These are phyloP conservation scores for Aspergillus intermedius DNA, from an alignment of 2,329 filamentous ascomycete species.

Conservation along the genomic window DNA sequence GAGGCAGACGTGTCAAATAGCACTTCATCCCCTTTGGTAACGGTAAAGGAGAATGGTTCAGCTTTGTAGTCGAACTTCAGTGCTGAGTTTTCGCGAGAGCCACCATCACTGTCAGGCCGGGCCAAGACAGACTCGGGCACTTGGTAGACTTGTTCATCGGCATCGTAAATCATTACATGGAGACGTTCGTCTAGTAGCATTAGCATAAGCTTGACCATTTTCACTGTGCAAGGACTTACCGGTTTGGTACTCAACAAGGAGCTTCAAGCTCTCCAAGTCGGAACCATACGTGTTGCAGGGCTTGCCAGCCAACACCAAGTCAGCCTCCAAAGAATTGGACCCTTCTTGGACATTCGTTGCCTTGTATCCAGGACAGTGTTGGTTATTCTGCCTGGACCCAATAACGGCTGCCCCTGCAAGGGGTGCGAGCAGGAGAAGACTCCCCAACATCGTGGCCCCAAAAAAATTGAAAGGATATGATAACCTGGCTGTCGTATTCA, in stretches of 20 bases:
- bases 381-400: conserved; percentile 8
- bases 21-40: conserved; percentile 38
- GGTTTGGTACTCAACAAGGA: conserved; percentile 57
- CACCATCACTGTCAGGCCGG: conserved; percentile 44
- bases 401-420: conserved; percentile 24
- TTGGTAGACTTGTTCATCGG: conserved; percentile 64
- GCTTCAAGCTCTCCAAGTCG: conserved; percentile 51
- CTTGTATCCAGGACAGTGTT: conserved; percentile 33
- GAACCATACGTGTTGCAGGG: conserved; percentile 57
- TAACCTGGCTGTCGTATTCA: neutral
- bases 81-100: conserved; percentile 40
- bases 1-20: conserved; percentile 65
- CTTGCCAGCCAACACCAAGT: conserved; percentile 61
- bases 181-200: conserved; percentile 53
- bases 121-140: conserved; percentile 64
- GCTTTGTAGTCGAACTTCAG: conserved; percentile 46
- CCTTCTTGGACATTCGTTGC: conserved; percentile 29
- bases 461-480: neutral
- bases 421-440: conserved; percentile 19
- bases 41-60: conserved; percentile 62
- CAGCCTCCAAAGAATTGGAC: conserved; percentile 55
- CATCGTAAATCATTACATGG: conserved; percentile 68
- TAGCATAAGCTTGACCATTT: neutral
- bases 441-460: conserved; percentile 18
- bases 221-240: conserved; percentile 31